Percentiles rank a stretch among this genome's conserved stretches.
Conservation (phyloP, 305 asterid genomes). For the Fraxinus greggii region DNA sequence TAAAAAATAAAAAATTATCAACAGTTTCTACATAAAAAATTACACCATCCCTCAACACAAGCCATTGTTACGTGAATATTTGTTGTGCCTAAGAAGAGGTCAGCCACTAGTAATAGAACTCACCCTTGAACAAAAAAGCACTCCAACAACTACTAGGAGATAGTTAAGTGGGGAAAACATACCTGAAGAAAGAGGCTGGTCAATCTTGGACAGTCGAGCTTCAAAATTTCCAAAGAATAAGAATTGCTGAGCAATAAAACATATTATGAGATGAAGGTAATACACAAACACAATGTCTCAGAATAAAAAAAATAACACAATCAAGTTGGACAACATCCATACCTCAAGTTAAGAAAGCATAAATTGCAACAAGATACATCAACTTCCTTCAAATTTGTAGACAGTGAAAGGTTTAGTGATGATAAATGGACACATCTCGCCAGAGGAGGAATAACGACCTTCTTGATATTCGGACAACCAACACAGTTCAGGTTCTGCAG, state of each 20-base stretch:
- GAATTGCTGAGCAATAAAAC: slow-evolving; percentile 64
- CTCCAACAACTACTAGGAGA: not conserved
- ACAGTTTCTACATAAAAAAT: not conserved
- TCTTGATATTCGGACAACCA: slow-evolving; percentile 88
- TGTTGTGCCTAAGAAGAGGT: not conserved
- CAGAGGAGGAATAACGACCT: slow-evolving; percentile 74
- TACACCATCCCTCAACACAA: not conserved
- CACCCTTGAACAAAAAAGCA: not conserved
- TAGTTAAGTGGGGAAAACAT: slow-evolving; percentile 11
- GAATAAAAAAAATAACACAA: slow-evolving; percentile 7
- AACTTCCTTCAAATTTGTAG: slow-evolving; percentile 87
- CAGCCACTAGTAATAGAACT: not conserved
- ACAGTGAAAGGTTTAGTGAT: slow-evolving; percentile 84
- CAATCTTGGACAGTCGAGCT: slow-evolving; percentile 86
- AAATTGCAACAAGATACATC: slow-evolving; percentile 77
- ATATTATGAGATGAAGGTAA: slow-evolving; percentile 13
- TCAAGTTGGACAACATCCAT: slow-evolving; percentile 24
- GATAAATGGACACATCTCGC: slow-evolving; percentile 75
- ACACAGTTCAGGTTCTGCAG: slow-evolving; percentile 90
- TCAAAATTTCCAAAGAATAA: slow-evolving; percentile 76
- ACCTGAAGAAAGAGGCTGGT: slow-evolving; percentile 99
- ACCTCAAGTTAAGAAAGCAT: slow-evolving; percentile 90
- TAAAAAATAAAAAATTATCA: not conserved
- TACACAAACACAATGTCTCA: not conserved
- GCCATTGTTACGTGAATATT: not conserved